Evolutionary conservation across 306 rosid genomes (phyloP).

Genomic region (Ceratonia siliqua): DNA sequence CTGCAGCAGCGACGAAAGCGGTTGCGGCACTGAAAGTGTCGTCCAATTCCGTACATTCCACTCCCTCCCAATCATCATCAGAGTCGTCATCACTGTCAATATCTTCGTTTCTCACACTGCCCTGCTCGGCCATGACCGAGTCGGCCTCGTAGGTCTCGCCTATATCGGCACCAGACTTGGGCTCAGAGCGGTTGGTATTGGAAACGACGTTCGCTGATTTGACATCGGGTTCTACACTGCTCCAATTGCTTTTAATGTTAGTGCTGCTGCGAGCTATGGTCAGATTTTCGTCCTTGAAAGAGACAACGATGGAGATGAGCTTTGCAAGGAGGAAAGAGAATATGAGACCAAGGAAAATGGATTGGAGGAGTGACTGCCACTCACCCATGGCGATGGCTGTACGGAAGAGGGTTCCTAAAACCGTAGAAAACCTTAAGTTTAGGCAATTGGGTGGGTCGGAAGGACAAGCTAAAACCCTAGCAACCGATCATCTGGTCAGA

Average conservation of each 20-base stretch:
- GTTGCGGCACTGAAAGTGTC: conserved; percentile 90
- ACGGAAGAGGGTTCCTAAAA: neutral
- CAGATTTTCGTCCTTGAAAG: conserved; percentile 87
- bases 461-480: conserved; percentile 39
- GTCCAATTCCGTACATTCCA: conserved; percentile 89
- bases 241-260: neutral
- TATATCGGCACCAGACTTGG: conserved; percentile 22
- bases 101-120: conserved; percentile 76
- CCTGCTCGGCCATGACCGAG: conserved; percentile 87
- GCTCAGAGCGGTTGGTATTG: neutral
- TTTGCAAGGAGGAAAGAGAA: conserved; percentile 94
- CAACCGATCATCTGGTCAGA: neutral
- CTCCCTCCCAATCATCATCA: conserved; percentile 98
- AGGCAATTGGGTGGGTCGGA: neutral
- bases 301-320: conserved; percentile 79
- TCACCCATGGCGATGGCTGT: conserved; percentile 55
- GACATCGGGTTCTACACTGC: neutral
- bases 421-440: conserved; percentile 31
- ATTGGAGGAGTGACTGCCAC: conserved; percentile 84
- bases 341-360: conserved; percentile 79
- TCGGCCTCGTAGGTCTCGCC: conserved; percentile 50
- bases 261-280: conserved; percentile 48
- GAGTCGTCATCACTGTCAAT: conserved; percentile 42
- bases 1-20: conserved; percentile 85
- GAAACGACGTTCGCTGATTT: neutral